Percentiles rank a stretch among this genome's conserved stretches.
Evolutionary conservation across 495 filamentous ascomycete genomes (phyloP).

Genomic region (Clohesyomyces aquaticus): DNA sequence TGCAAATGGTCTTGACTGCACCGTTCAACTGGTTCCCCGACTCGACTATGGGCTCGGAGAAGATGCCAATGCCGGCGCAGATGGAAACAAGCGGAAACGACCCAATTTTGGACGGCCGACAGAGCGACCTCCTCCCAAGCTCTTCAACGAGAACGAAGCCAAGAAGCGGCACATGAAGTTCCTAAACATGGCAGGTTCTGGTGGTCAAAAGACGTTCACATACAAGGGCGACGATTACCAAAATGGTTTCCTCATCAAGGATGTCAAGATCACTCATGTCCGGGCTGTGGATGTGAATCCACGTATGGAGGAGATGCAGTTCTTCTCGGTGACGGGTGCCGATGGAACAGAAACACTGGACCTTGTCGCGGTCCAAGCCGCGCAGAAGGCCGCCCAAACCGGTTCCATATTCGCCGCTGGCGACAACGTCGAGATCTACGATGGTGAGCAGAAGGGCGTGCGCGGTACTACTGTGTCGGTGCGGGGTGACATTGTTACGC

Average conservation of each 20-base stretch:
- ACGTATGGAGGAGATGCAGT: constrained; percentile 90
- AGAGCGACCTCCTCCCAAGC: constrained; percentile 76
- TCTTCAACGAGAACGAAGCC: constrained; percentile 94
- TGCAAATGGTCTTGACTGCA: constrained; percentile 85
- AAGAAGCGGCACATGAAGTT: constrained; percentile 81
- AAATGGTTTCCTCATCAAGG: constrained; percentile 91
- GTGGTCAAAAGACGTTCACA: constrained; percentile 69
- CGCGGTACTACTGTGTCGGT: constrained; percentile 83
- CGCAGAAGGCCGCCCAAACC: constrained; percentile 74
- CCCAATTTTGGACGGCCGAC: constrained; percentile 45
- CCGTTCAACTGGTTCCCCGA: constrained; percentile 83
- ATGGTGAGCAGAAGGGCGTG: constrained; percentile 93
- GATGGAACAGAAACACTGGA: constrained; percentile 94
- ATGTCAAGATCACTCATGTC: constrained; percentile 85
- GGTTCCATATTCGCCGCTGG: constrained; percentile 85
- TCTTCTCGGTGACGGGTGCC: constrained; percentile 82
- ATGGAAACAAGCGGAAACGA: constrained; percentile 70
- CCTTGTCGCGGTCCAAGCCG: constrained; percentile 83
- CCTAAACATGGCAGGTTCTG: constrained; percentile 47
- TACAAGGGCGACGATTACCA: constrained; percentile 87
- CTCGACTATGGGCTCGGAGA: constrained; percentile 90
- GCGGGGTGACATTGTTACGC: constrained; percentile 87
- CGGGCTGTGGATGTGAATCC: constrained; percentile 88
- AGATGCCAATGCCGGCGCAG: constrained; percentile 63
- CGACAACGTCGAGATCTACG: constrained; percentile 92